phyloP scores from a whole-genome alignment of 2,329 filamentous ascomycete genomes.

The Knufia petricola region DNA sequence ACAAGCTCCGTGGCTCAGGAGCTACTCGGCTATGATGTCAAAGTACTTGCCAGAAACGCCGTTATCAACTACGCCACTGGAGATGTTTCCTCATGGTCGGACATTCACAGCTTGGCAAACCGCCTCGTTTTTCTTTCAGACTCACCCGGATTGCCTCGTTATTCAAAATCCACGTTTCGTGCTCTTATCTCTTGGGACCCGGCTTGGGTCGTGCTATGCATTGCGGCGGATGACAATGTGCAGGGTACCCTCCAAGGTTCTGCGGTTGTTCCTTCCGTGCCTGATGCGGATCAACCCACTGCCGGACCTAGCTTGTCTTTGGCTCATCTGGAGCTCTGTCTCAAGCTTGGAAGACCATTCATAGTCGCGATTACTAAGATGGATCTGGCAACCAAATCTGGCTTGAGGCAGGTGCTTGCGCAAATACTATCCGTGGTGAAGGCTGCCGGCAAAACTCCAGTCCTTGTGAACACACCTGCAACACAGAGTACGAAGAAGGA shows the following conservation, averaged over 20 bases:
- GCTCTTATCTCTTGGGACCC: conserved; percentile 93
- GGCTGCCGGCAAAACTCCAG: conserved; percentile 60
- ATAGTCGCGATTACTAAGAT: conserved; percentile 83
- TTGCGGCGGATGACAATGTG: conserved; percentile 63
- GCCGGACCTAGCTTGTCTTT: conserved; percentile 56
- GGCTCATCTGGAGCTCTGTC: conserved; percentile 73
- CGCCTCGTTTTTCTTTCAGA: conserved; percentile 83
- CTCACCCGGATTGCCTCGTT: conserved; percentile 82
- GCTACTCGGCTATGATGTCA: conserved; percentile 65
- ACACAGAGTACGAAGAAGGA: conserved; percentile 1
- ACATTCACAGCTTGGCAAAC: conserved; percentile 74
- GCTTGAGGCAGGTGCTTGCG: conserved; percentile 59
- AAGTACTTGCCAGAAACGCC: conserved; percentile 10
- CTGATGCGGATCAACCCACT: conserved; percentile 44
- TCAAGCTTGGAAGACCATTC: conserved; percentile 68
- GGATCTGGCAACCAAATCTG: conserved; percentile 67
- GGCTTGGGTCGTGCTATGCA: conserved; percentile 83
- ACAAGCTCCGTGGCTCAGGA: conserved; percentile 95
- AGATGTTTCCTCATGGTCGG: conserved; percentile 86
- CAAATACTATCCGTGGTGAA: conserved; percentile 72
- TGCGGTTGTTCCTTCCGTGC: conserved; percentile 38
- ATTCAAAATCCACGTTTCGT: conserved; percentile 76
- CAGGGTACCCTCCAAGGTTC: conserved; percentile 34
- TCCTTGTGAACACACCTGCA: conserved; percentile 46
- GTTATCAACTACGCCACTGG: conserved; percentile 67